phyloP scores from a whole-genome alignment of 352 stramenopile species.

The Pythium coloratum region DNA sequence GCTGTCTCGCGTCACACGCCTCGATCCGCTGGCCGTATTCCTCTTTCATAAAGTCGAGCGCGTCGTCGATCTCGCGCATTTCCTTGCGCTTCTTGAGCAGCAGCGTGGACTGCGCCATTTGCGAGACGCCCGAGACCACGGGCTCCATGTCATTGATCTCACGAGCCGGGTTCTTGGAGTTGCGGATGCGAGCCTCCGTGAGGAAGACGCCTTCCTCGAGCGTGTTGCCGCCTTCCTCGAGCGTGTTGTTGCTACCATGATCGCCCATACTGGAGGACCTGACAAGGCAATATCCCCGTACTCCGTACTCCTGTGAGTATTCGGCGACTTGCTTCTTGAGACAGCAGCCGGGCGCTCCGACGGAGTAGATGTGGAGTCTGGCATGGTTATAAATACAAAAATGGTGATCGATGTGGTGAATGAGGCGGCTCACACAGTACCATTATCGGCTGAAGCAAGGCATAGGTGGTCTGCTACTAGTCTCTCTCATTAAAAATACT shows the following conservation, averaged over 20 bases:
- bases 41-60: slow-evolving; percentile 93
- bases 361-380: too few species aligned
- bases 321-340: too few species aligned
- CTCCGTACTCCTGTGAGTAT: too few species aligned
- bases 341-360: too few species aligned
- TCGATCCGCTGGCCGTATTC: slow-evolving; percentile 90
- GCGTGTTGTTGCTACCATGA: slow-evolving; percentile 26
- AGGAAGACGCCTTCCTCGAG: slow-evolving; percentile 46
- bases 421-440: too few species aligned
- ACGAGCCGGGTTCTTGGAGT: slow-evolving; percentile 48
- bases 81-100: slow-evolving; percentile 93
- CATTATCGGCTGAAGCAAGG: too few species aligned
- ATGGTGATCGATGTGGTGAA: too few species aligned
- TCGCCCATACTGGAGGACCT: slow-evolving; percentile 23
- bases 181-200: slow-evolving; percentile 67
- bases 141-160: slow-evolving; percentile 76
- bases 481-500: too few species aligned
- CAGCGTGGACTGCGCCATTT: slow-evolving; percentile 90
- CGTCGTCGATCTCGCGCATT: slow-evolving; percentile 91
- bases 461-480: too few species aligned
- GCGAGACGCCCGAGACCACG: slow-evolving; percentile 78
- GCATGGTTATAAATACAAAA: too few species aligned
- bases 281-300: too few species aligned
- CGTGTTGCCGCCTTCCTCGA: slow-evolving; percentile 29
- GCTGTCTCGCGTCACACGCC: slow-evolving; percentile 75